These are phyloP conservation scores for Entomortierella beljakovae DNA, from an alignment of 192 early-diverging fungal genomes.

Conservation along the genomic window DNA sequence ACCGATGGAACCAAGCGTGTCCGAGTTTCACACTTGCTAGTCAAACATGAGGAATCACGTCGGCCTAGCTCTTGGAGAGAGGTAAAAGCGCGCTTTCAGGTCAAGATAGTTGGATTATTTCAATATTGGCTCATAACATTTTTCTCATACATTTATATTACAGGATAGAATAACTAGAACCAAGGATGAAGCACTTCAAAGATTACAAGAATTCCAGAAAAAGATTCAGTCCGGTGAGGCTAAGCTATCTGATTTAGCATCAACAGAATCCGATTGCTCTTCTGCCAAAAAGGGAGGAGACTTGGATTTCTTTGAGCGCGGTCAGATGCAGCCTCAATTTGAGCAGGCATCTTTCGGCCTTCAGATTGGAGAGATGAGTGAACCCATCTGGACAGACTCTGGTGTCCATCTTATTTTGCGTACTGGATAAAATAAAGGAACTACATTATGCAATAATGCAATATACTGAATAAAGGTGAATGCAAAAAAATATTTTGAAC, in stretches of 20 bases:
- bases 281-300: constrained; percentile 91
- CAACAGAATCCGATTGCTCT: constrained; percentile 89
- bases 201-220: constrained; percentile 72
- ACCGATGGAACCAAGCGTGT: constrained; percentile 52
- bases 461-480: not conserved
- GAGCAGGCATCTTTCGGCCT: constrained; percentile 90
- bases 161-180: constrained; percentile 88
- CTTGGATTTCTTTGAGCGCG: constrained; percentile 86
- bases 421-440: constrained; percentile 69
- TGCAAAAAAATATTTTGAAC: too few species aligned
- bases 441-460: not conserved
- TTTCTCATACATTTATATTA: constrained; percentile 1
- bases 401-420: constrained; percentile 95
- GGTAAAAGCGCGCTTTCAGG: constrained; percentile 45
- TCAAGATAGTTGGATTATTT: too few species aligned
- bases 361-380: constrained; percentile 83
- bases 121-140: not conserved
- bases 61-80: constrained; percentile 93
- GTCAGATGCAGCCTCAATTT: constrained; percentile 94
- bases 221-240: constrained; percentile 73
- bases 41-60: constrained; percentile 89
- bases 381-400: constrained; percentile 88
- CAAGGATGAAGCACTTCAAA: constrained; percentile 88
- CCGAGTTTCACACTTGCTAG: constrained; percentile 90
- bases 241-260: constrained; percentile 79